Conservation (phyloP, 1,139 yeast species). For the Komagataea norvegica region DNA sequence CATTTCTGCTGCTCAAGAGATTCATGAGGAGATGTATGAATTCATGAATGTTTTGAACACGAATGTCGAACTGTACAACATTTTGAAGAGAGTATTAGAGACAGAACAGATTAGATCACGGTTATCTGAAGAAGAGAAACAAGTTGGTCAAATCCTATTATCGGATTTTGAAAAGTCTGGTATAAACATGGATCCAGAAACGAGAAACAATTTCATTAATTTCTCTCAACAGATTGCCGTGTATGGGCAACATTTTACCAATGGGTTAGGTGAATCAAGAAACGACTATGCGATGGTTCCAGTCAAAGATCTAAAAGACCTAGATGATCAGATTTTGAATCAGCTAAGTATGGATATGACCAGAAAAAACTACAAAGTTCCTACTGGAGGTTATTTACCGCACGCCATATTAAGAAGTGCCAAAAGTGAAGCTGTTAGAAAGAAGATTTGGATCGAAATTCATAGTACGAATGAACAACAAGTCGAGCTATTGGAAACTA, state of each 20-base stretch:
- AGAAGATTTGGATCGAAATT: conserved; percentile 68
- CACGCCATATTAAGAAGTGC: conserved; percentile 61
- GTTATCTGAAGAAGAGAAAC: conserved; percentile 65
- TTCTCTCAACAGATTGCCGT: conserved; percentile 79
- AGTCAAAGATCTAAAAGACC: conserved; percentile 31
- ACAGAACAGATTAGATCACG: conserved; percentile 34
- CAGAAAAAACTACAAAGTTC: conserved; percentile 43
- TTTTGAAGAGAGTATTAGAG: conserved; percentile 51
- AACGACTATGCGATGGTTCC: conserved; percentile 30
- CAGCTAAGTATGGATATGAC: conserved; percentile 28
- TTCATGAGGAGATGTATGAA: conserved; percentile 87
- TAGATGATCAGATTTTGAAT: conserved; percentile 24
- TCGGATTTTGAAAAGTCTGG: conserved; percentile 92
- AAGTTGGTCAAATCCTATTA: conserved; percentile 74
- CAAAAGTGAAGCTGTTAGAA: conserved; percentile 52
- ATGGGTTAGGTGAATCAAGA: conserved; percentile 43
- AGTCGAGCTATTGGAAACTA: conserved; percentile 49
- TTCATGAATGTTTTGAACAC: conserved; percentile 93
- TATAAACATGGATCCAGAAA: conserved; percentile 67
- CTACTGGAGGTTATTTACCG: conserved; percentile 66
- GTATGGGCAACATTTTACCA: conserved; percentile 76
- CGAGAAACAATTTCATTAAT: conserved; percentile 67
- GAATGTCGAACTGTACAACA: conserved; percentile 64
- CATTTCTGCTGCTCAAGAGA: conserved; percentile 77
- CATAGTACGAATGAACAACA: conserved; percentile 57